These are phyloP conservation scores for Suillus tomentosus DNA, from an alignment of 768 basidiomycete genomes.

Conservation along the genomic window DNA sequence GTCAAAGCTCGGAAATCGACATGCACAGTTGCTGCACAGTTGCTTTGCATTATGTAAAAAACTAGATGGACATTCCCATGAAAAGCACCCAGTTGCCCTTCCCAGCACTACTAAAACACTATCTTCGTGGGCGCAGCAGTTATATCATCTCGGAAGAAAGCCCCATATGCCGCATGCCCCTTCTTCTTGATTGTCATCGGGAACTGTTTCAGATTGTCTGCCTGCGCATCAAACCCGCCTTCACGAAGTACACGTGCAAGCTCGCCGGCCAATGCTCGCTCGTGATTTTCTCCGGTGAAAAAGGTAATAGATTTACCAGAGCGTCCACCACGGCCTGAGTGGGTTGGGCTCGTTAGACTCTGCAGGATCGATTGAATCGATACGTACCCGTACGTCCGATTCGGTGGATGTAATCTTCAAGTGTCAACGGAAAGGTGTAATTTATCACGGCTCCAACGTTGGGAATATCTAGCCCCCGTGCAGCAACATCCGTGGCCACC, in stretches of 20 bases:
- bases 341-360: neutral
- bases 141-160: conserved; percentile 70
- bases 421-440: conserved; percentile 96
- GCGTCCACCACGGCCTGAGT: conserved; percentile 84
- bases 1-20: neutral
- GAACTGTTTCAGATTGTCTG: conserved; percentile 68
- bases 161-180: conserved; percentile 88
- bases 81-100: neutral
- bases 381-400: conserved; percentile 80
- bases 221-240: conserved; percentile 78
- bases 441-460: conserved; percentile 94
- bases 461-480: conserved; percentile 95
- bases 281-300: conserved; percentile 92
- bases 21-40: neutral
- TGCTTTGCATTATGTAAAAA: neutral
- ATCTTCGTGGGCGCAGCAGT: conserved; percentile 75
- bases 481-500: conserved; percentile 97
- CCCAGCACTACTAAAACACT: conserved; percentile 51
- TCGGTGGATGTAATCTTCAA: conserved; percentile 91
- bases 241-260: conserved; percentile 89
- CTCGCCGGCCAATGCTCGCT: conserved; percentile 87
- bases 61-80: neutral
- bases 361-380: neutral
- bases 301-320: conserved; percentile 93
- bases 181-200: conserved; percentile 98